Base-by-base conservation (phyloP, 208 protist genomes). In the Leishmania lainsoni region DNA sequence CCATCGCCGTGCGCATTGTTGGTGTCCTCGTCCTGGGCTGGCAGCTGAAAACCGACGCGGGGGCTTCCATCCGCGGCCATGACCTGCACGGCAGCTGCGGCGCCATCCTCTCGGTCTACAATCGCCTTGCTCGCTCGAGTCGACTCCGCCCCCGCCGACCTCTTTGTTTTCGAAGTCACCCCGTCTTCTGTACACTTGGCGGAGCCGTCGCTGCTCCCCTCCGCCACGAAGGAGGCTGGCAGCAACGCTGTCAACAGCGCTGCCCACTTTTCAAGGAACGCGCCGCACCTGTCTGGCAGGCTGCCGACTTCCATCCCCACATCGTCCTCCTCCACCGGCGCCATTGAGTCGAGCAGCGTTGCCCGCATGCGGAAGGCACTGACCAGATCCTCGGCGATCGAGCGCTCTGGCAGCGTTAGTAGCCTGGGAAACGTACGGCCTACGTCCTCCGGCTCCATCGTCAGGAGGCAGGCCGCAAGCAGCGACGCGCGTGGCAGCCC, bases 401-500 rank as follows among this genome's bases (percentile, higher is more conserved):
- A 91, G 61, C 88, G 71, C 58, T 77, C 79, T 9, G 92, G 94
- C 75, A 88, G 82, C 65, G 85, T 71, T 52, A 79, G 71, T 22
- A 85, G 88, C 58, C 79, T 49, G 29, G 83, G 65, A 69, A 98
- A 96, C 9, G 83, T 81, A 5, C 92, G 90, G 29, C 83, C 91
- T n/a, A 98, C 86, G 75, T 98, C 95, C 32, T 86, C 84, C 42
- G 92, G 90, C 70, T 95, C 89, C 92, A 97, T 96, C 29, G 90
- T 94, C 52, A 94, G 65, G 26, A 98, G 76, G 74, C 87, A 87
- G 49, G 76, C 66, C 22, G 86, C 95, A n/a, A 98, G 85, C n/a
- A 98, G 76, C n/a, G 90, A 89, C 59, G 77, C 63, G 76, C 89
- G 87, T 14, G 81, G 81, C 59, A 98, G 69, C 51, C 85, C 81